Conservation (phyloP, 2,329 filamentous ascomycete species). For the Scedosporium apiospermum region DNA sequence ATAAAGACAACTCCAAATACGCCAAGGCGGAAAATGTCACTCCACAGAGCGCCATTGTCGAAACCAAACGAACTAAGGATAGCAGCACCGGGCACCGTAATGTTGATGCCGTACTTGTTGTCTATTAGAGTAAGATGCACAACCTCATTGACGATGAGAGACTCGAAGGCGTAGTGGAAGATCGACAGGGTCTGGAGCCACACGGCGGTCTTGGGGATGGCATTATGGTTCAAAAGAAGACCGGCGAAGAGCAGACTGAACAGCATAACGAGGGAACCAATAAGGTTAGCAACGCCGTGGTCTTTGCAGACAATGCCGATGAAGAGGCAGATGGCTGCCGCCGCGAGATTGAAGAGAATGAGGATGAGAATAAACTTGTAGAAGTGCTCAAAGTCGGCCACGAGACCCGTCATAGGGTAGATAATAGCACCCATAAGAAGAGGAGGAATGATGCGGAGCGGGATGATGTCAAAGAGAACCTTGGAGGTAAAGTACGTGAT, state of each 20-base stretch:
- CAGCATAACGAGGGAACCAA: slow-evolving; percentile 93
- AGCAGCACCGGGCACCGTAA: slow-evolving; percentile 87
- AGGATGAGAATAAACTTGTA: slow-evolving; percentile 85
- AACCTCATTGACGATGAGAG: slow-evolving; percentile 46
- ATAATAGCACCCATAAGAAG: slow-evolving; percentile 93
- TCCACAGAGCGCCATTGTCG: slow-evolving; percentile 76
- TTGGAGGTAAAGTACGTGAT: slow-evolving; percentile 92
- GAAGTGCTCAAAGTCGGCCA: slow-evolving; percentile 74
- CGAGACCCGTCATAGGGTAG: slow-evolving; percentile 94
- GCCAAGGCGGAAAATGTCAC: slow-evolving; percentile 70
- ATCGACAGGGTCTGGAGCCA: slow-evolving; percentile 94
- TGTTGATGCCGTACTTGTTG: slow-evolving; percentile 92
- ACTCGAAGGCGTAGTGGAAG: slow-evolving; percentile 39
- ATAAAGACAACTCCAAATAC: slow-evolving; percentile 79
- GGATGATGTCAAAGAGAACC: slow-evolving; percentile 96
- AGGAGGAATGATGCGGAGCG: slow-evolving; percentile 85
- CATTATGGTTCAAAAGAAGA: slow-evolving; percentile 87
- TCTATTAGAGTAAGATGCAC: slow-evolving; percentile 82
- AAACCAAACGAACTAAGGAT: slow-evolving; percentile 96
- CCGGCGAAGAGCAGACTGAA: slow-evolving; percentile 94
- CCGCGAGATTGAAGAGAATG: slow-evolving; percentile 91
- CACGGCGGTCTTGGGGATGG: slow-evolving; percentile 72
- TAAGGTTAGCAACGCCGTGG: slow-evolving; percentile 79
- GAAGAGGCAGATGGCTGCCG: slow-evolving; percentile 86
- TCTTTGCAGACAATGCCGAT: slow-evolving; percentile 95